Percentiles rank a stretch among this genome's conserved stretches.
phyloP scores from a whole-genome alignment of 768 basidiomycete genomes.

The Sistotremastrum suecicum region DNA sequence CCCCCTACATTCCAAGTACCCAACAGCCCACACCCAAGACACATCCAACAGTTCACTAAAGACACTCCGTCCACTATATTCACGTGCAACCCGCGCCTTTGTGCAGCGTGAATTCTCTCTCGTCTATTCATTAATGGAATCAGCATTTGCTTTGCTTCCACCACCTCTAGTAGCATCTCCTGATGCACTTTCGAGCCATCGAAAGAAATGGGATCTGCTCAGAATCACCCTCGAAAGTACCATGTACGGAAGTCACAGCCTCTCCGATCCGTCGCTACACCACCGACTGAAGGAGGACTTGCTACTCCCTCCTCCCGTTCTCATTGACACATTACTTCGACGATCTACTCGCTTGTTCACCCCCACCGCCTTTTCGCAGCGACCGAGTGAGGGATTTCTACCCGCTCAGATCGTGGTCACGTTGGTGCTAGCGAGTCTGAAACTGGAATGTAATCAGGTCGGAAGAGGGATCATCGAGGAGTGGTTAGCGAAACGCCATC shows the following conservation, averaged over 20 bases:
- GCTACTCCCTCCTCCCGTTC: constrained; percentile 41
- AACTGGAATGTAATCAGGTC: constrained; percentile 43
- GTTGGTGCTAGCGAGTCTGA: constrained; percentile 55
- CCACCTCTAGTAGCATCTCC: constrained; percentile 26
- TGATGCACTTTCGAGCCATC: constrained; percentile 28
- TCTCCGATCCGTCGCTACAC: constrained; percentile 24
- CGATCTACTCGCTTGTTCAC: constrained; percentile 61
- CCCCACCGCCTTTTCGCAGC: constrained; percentile 26
- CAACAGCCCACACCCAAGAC: too few species aligned
- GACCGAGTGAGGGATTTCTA: constrained; percentile 38
- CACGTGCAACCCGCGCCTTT: constrained; percentile 67
- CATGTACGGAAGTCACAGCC: constrained; percentile 43
- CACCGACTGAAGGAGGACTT: constrained; percentile 16
- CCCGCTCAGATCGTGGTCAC: constrained; percentile 60
- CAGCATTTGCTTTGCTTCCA: constrained; percentile 49
- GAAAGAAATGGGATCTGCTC: constrained; percentile 80
- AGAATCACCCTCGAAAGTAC: constrained; percentile 73
- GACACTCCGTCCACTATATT: constrained; percentile 58
- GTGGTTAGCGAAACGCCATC: constrained; percentile 54
- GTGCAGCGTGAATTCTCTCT: constrained; percentile 58
- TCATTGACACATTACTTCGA: constrained; percentile 39
- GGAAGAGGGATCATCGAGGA: constrained; percentile 61
- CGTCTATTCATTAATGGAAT: constrained; percentile 47
- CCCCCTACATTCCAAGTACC: too few species aligned
- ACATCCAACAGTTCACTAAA: too few species aligned